Conservation (phyloP, 1,284 basidiomycete genomes). For the Apiotrichum mycotoxinovorans region DNA sequence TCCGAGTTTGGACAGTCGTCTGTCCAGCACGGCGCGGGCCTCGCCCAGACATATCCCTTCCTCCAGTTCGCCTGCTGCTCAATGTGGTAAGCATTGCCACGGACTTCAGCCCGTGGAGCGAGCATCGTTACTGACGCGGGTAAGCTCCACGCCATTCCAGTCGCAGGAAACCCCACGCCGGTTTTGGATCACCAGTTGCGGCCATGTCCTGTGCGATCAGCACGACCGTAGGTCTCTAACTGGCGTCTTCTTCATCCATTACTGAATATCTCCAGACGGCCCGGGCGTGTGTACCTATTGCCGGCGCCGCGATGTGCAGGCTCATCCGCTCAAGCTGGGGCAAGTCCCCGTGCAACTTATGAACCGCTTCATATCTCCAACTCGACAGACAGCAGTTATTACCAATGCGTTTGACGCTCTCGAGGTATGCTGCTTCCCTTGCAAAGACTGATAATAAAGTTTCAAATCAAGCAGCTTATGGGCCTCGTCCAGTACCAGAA, state of each 20-base stretch:
- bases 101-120: neutral
- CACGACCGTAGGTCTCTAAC: conserved; percentile 27
- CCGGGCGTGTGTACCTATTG: conserved; percentile 19
- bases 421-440: neutral
- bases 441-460: conserved; percentile 5
- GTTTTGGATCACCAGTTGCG: conserved; percentile 44
- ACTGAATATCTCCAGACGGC: conserved; percentile 14
- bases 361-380: neutral
- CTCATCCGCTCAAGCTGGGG: conserved; percentile 14
- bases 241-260: neutral
- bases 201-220: conserved; percentile 38
- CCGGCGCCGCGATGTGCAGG: conserved; percentile 11
- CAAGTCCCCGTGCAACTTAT: neutral
- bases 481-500: neutral
- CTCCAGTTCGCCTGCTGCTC: conserved; percentile 33
- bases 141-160: neutral
- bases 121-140: neutral
- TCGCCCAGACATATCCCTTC: conserved; percentile 17
- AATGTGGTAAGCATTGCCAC: conserved; percentile 26
- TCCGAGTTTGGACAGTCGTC: neutral
- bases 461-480: conserved; percentile 14
- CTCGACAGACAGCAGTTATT: neutral
- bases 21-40: neutral
- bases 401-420: neutral
- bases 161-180: neutral